A percentile compares a stretch with the other conserved stretches of the same genome.
Evolutionary conservation across 192 early-diverging fungal species (phyloP).

Genomic region (Borealophlyctis nickersoniae): DNA sequence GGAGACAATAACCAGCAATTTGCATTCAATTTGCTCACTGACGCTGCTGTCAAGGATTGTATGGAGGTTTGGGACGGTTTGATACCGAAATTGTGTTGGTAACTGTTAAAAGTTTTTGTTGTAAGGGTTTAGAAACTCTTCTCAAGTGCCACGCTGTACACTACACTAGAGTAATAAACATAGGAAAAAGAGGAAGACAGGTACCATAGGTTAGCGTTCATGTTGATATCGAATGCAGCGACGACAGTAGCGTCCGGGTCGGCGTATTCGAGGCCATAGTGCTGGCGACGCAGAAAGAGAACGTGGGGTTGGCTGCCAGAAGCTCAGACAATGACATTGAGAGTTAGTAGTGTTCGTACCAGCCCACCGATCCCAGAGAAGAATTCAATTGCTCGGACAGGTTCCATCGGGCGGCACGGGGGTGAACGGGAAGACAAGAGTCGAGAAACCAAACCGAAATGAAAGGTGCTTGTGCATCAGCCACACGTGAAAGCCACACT

Average conservation of each 20-base stretch:
- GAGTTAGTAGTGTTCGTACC: constrained; percentile 9
- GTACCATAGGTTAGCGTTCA: constrained; percentile 68
- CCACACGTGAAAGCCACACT: too few species aligned
- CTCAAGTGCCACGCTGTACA: background rate
- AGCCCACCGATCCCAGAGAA: constrained; percentile 71
- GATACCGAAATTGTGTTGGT: constrained; percentile 43
- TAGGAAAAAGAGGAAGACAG: background rate
- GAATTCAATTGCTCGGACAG: constrained; percentile 58
- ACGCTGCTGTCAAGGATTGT: constrained; percentile 43
- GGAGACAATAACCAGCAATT: constrained; percentile 89
- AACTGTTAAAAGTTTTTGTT: constrained; percentile 19
- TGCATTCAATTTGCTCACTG: constrained; percentile 61
- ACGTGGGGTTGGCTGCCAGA: background rate
- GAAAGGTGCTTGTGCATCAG: too few species aligned
- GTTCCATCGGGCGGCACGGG: too few species aligned
- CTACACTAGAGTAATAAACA: too few species aligned
- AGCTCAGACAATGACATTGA: background rate
- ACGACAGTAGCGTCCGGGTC: constrained; percentile 59
- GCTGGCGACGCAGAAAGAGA: constrained; percentile 3
- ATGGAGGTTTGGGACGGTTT: constrained; percentile 43
- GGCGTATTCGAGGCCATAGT: constrained; percentile 66
- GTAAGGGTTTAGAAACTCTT: background rate
- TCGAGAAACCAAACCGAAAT: too few species aligned
- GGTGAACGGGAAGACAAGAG: too few species aligned
- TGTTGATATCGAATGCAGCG: constrained; percentile 94